Base-by-base conservation (phyloP, 208 protist species). In the Herpetomonas samuelpessoai region DNA sequence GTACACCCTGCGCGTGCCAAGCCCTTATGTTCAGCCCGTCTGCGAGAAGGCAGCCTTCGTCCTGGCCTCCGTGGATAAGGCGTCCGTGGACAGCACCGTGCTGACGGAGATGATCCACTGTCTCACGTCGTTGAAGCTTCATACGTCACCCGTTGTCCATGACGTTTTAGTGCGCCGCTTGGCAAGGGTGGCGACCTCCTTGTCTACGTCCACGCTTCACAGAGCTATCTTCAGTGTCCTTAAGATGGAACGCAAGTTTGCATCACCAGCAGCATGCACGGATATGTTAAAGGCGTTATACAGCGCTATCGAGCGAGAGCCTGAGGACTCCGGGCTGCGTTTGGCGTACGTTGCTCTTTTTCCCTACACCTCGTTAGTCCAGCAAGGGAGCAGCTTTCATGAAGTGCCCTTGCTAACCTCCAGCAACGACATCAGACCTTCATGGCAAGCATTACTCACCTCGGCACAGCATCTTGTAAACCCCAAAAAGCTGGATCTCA, bases 21-120 rank as follows among this genome's bases (percentile, higher is more conserved):
- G 57, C 1, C 62, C 67, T 35, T 59, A 74, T 18, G 74, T 93
- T 28, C 58, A 60, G 4, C 0, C 28, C 9, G 58, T 90, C 10
- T 84, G 78, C 47, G 79, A 86, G 48, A 90, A 81, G 57, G 76
- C 78, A 26, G 71, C 74, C 57, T 78, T 89, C 54, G 59, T 78
- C 0, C 60, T 93, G 19, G 74, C 77, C 3, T 79, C 83, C 3
- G 69, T 68, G 12, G 58, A 65, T 10, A 61, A 41, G 3, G 38
- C 57, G 1, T 59, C 66, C 28, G 70, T 79, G n/a, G 39, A 48
- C 0, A 47, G 65, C 6, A 71, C 77, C 22, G 58, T 76, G 2
- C 45, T 78, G 2, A 52, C 88, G 1, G 86, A 93, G 29, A 52
- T 58, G 1, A 71, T 88, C 1, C 77, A 83, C 47, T 27, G 62